Percentiles rank a stretch among this genome's conserved stretches.
Evolutionary conservation across 2,329 filamentous ascomycete species (phyloP).

Genomic region (Alternaria consortialis): DNA sequence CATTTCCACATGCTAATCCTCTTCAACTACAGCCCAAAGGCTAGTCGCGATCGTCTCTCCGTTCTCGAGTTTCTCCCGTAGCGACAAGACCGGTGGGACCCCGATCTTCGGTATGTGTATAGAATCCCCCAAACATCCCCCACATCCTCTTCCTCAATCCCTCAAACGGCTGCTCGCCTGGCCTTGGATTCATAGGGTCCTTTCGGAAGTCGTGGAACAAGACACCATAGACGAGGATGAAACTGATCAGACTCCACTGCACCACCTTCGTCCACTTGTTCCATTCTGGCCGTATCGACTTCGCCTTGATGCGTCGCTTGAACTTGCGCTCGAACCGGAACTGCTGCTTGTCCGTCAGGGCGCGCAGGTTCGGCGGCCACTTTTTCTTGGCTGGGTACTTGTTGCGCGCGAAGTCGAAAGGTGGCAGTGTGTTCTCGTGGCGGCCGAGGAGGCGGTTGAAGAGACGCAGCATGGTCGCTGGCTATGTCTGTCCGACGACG

Average conservation of each 20-base stretch:
- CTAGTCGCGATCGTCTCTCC: slow-evolving; percentile 1
- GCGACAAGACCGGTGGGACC: slow-evolving; percentile 4
- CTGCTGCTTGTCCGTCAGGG: slow-evolving; percentile 75
- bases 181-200: slow-evolving; percentile 44
- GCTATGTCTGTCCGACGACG: slow-evolving; percentile 8
- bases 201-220: slow-evolving; percentile 67
- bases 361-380: slow-evolving; percentile 80
- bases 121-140: slow-evolving; percentile 37
- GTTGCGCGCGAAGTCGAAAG: slow-evolving; percentile 60
- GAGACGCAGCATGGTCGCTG: slow-evolving; percentile 35
- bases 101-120: slow-evolving; percentile 38
- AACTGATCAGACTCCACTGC: slow-evolving; percentile 62
- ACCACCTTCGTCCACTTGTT: slow-evolving; percentile 70
- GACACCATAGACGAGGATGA: slow-evolving; percentile 64
- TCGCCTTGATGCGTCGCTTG: slow-evolving; percentile 72
- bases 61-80: slow-evolving; percentile 5
- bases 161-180: slow-evolving; percentile 44
- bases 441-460: slow-evolving; percentile 62
- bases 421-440: slow-evolving; percentile 48
- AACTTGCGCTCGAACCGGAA: slow-evolving; percentile 82
- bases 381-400: slow-evolving; percentile 73
- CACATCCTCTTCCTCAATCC: slow-evolving; percentile 39
- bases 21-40: not conserved
- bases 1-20: not conserved
- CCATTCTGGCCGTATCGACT: slow-evolving; percentile 70